These are phyloP conservation scores for Pontederia paniculata DNA, from an alignment of 176 grass and related monocot genomes.

Conservation along the genomic window DNA sequence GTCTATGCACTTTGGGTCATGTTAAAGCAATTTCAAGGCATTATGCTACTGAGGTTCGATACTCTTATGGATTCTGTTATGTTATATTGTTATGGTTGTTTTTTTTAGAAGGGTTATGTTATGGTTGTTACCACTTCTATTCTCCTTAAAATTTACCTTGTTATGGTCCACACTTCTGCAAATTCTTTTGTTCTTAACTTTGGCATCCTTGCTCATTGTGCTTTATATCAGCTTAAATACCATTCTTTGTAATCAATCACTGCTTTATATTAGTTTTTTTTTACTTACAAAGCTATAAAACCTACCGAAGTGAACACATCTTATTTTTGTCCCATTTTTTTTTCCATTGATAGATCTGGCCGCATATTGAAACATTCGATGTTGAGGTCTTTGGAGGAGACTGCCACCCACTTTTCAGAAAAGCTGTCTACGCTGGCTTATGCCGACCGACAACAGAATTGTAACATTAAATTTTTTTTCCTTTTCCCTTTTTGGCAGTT, in stretches of 20 bases:
- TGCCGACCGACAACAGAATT: slow-evolving; percentile 51
- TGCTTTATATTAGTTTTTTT: too few species aligned
- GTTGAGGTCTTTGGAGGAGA: slow-evolving; percentile 49
- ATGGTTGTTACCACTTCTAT: too few species aligned
- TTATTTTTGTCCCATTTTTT: neutral
- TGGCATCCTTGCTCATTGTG: too few species aligned
- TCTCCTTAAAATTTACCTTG: neutral
- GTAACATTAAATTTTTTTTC: neutral
- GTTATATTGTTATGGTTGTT: neutral
- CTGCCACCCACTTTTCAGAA: slow-evolving; percentile 52
- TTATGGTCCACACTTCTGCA: too few species aligned
- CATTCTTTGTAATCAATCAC: too few species aligned
- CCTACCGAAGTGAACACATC: neutral
- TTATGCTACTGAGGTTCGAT: slow-evolving; percentile 81
- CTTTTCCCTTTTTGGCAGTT: neutral
- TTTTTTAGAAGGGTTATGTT: slow-evolving; percentile 12
- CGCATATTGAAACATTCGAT: slow-evolving; percentile 59
- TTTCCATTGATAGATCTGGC: slow-evolving; percentile 59
- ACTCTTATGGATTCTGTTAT: neutral
- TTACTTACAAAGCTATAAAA: too few species aligned
- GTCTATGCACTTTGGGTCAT: slow-evolving; percentile 78
- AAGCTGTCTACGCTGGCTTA: slow-evolving; percentile 72
- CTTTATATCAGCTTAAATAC: too few species aligned
- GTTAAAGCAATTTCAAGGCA: slow-evolving; percentile 93
- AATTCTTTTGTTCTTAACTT: too few species aligned